A percentile compares a stretch with the other conserved stretches of the same genome.
Evolutionary conservation across 2,329 filamentous ascomycete species (phyloP).

Genomic region (Diaporthe capsici): DNA sequence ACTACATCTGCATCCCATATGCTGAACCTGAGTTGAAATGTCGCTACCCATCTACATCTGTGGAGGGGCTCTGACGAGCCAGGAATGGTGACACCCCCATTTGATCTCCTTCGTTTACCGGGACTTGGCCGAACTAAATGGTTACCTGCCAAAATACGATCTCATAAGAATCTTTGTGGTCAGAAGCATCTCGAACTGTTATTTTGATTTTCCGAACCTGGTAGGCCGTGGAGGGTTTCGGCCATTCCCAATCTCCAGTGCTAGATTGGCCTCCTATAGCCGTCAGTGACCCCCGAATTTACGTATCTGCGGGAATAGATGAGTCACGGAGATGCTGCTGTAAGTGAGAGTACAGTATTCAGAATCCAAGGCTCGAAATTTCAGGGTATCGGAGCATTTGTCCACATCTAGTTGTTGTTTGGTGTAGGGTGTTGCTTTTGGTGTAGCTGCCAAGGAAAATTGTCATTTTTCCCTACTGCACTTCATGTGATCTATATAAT

Average conservation of each 20-base stretch:
- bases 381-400: background rate
- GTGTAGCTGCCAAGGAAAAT: rapidly evolving
- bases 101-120: background rate
- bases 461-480: background rate
- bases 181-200: rapidly evolving
- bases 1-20: too few species aligned
- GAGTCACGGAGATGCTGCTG: background rate
- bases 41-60: too few species aligned
- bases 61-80: too few species aligned
- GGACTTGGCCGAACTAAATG: background rate
- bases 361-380: background rate
- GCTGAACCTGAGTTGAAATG: background rate
- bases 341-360: too few species aligned
- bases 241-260: rapidly evolving
- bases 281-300: background rate
- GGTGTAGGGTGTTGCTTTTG: background rate
- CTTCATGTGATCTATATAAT: background rate
- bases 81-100: background rate
- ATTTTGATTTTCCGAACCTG: rapidly evolving
- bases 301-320: background rate
- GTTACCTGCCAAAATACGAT: background rate
- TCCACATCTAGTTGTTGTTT: background rate
- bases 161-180: background rate
- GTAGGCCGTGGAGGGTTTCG: background rate
- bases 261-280: background rate